A percentile compares a stretch with the other conserved stretches of the same genome.
These are phyloP conservation scores for Brettanomyces naardenensis DNA, from an alignment of 805 yeast species.

Conservation along the genomic window DNA sequence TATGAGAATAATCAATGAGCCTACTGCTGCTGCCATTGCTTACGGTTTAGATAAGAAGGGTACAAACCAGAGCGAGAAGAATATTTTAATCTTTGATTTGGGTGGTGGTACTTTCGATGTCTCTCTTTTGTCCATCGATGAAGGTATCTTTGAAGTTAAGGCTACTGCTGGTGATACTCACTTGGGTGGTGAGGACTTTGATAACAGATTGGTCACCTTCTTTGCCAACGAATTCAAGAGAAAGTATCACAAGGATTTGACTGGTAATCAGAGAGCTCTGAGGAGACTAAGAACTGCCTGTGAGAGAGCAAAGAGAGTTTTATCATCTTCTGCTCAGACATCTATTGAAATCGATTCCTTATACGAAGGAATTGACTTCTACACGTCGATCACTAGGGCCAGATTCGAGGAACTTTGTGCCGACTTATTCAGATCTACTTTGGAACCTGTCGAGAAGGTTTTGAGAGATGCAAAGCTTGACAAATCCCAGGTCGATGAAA, in stretches of 20 bases:
- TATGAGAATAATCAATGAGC: constrained; percentile 91
- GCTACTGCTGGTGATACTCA: constrained; percentile 90
- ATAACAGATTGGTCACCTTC: constrained; percentile 90
- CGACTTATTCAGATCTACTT: constrained; percentile 86
- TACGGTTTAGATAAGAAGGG: constrained; percentile 81
- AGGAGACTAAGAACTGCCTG: constrained; percentile 98
- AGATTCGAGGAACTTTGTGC: constrained; percentile 96
- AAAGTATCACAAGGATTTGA: constrained; percentile 91
- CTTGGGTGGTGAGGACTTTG: constrained; percentile 99
- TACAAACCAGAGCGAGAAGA: constrained; percentile 69
- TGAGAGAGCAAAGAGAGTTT: constrained; percentile 98
- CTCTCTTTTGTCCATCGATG: constrained; percentile 82
- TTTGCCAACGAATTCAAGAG: constrained; percentile 95
- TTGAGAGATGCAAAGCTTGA: constrained; percentile 85
- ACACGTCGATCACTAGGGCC: constrained; percentile 94
- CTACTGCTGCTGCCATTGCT: constrained; percentile 97
- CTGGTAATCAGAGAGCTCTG: constrained; percentile 90
- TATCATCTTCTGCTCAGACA: constrained; percentile 93
- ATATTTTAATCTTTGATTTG: constrained; percentile 85
- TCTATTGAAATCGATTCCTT: constrained; percentile 93
- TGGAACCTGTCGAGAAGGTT: constrained; percentile 94
- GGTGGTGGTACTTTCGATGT: constrained; percentile 99
- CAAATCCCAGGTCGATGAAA: constrained; percentile 85
- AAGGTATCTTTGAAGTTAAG: constrained; percentile 94
- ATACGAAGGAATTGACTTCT: constrained; percentile 93